Conservation (phyloP, 345 rosid genomes). For the Hypericum androsaemum region DNA sequence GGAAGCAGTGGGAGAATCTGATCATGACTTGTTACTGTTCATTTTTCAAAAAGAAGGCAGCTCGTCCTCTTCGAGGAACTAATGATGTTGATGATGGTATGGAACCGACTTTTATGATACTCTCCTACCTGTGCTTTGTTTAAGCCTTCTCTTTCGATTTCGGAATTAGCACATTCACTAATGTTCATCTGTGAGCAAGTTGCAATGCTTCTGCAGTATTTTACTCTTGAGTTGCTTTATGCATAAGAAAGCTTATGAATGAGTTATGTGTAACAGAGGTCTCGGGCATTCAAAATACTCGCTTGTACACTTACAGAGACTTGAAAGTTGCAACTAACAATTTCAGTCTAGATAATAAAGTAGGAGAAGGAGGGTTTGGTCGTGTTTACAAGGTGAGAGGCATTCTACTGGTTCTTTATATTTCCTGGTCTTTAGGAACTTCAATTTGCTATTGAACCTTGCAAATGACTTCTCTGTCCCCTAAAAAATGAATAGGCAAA, state of each 20-base stretch:
- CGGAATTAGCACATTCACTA: not conserved
- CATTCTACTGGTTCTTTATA: constrained; percentile 7
- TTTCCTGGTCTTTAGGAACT: not conserved
- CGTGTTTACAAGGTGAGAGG: constrained; percentile 54
- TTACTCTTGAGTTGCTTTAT: constrained; percentile 1
- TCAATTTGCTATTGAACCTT: too few relatives aligned
- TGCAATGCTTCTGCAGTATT: not conserved
- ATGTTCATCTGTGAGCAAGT: not conserved
- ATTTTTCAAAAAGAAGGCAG: constrained; percentile 21
- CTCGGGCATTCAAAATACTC: constrained; percentile 33
- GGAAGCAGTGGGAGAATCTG: constrained; percentile 10
- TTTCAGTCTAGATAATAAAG: constrained; percentile 40
- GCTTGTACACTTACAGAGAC: constrained; percentile 35
- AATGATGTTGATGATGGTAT: constrained; percentile 42
- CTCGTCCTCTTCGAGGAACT: constrained; percentile 9
- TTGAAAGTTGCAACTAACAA: constrained; percentile 39
- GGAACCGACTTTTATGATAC: constrained; percentile 1
- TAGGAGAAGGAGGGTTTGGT: constrained; percentile 74
- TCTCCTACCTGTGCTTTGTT: not conserved
- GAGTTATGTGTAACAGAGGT: constrained; percentile 27
- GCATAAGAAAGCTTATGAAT: constrained; percentile 8
- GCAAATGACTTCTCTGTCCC: constrained; percentile 6
- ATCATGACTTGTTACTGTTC: constrained; percentile 35
- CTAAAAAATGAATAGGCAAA: constrained; percentile 33
- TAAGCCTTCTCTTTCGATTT: not conserved